phyloP scores from a whole-genome alignment of 257 asterid species.

The Nemophila menziesii region DNA sequence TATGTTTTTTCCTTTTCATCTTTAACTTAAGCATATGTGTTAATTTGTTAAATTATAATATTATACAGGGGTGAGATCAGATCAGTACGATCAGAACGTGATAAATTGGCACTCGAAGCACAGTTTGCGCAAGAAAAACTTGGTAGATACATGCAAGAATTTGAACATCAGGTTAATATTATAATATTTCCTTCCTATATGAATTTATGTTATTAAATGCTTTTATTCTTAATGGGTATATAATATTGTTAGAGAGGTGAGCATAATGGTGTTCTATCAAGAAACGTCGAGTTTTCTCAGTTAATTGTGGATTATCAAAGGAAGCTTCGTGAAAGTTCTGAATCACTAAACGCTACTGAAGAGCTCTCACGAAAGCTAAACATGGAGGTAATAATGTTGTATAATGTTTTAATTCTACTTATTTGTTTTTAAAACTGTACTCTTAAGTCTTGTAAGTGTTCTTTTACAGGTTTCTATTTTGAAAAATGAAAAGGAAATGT shows the following conservation, averaged over 20 bases:
- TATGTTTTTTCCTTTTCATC: constrained; percentile 1
- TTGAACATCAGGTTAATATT: constrained; percentile 66
- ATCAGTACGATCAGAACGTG: constrained; percentile 61
- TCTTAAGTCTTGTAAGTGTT: constrained; percentile 3
- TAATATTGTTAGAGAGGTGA: constrained; percentile 51
- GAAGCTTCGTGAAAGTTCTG: constrained; percentile 77
- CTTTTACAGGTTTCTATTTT: constrained; percentile 39
- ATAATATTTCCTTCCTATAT: background rate
- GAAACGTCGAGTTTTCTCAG: constrained; percentile 87
- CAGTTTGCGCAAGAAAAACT: constrained; percentile 63
- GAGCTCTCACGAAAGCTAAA: constrained; percentile 55
- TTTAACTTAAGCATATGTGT: constrained; percentile 1
- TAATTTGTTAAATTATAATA: no score
- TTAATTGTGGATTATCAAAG: constrained; percentile 68
- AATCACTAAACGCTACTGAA: constrained; percentile 47
- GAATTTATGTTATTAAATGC: constrained; percentile 2
- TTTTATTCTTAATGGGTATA: constrained; percentile 2
- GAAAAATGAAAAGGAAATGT: constrained; percentile 69
- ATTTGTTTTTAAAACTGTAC: background rate
- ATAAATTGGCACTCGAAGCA: constrained; percentile 64
- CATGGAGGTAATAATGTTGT: constrained; percentile 51
- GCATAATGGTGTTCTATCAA: constrained; percentile 44
- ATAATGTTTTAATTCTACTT: background rate
- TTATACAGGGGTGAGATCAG: constrained; percentile 46
- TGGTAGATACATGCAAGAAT: constrained; percentile 66